These are phyloP conservation scores for Epicoccum nigrum DNA, from an alignment of 2,329 filamentous ascomycete species.

Conservation along the genomic window DNA sequence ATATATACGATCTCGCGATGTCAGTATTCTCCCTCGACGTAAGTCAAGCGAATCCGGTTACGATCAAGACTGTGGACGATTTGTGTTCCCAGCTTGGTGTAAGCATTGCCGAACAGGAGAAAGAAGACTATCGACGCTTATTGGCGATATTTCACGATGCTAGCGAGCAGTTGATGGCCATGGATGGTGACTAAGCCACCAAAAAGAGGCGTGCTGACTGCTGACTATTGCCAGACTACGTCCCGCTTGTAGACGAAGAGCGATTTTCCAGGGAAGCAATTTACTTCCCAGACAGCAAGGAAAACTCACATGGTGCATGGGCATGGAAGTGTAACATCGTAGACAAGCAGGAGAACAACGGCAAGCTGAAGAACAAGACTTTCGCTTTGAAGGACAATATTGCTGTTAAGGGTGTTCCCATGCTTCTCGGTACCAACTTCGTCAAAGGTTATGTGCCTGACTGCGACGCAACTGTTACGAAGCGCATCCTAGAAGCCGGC, in stretches of 20 bases:
- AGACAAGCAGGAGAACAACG: slow-evolving; percentile 32
- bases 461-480: slow-evolving; percentile 39
- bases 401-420: slow-evolving; percentile 39
- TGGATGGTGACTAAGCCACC: slow-evolving; percentile 24
- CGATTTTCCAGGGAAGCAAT: slow-evolving; percentile 48
- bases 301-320: slow-evolving; percentile 52
- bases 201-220: not conserved
- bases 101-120: slow-evolving; percentile 42
- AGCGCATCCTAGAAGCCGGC: slow-evolving; percentile 37
- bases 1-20: slow-evolving; percentile 27
- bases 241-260: slow-evolving; percentile 37
- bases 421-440: slow-evolving; percentile 39
- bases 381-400: slow-evolving; percentile 43
- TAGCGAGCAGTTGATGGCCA: slow-evolving; percentile 46
- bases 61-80: slow-evolving; percentile 38
- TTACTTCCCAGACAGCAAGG: slow-evolving; percentile 31
- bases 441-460: slow-evolving; percentile 19
- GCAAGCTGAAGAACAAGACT: slow-evolving; percentile 47
- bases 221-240: slow-evolving; percentile 30
- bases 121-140: slow-evolving; percentile 48
- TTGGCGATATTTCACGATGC: slow-evolving; percentile 50
- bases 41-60: slow-evolving; percentile 43
- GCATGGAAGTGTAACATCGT: slow-evolving; percentile 51
- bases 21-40: slow-evolving; percentile 48
- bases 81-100: slow-evolving; percentile 44